A percentile compares a stretch with the other conserved stretches of the same genome.
These are phyloP conservation scores for Berberis thunbergii DNA, from an alignment of 164 flowering plant genomes.

Conservation along the genomic window DNA sequence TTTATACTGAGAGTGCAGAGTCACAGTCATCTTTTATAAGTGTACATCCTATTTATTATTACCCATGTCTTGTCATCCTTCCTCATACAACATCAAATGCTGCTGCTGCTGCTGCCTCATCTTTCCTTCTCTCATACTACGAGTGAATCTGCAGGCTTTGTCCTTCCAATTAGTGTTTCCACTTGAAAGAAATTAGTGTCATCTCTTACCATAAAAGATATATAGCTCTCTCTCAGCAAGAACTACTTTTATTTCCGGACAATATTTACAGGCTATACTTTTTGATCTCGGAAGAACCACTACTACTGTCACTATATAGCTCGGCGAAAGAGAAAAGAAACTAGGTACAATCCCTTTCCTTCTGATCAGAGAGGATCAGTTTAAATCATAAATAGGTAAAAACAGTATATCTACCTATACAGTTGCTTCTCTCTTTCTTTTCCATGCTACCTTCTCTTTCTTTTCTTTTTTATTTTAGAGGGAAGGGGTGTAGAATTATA, in stretches of 20 bases:
- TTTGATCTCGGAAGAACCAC: constrained; percentile 13
- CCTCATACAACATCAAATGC: constrained; percentile 26
- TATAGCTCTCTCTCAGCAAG: no score
- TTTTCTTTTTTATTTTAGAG: background rate
- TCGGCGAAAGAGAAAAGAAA: constrained; percentile 2
- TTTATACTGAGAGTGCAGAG: constrained; percentile 21
- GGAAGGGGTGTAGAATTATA: background rate
- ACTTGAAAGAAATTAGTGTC: constrained; percentile 2
- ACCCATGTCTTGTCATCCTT: constrained; percentile 30
- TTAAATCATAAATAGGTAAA: constrained; percentile 33
- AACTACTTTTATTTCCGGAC: constrained; percentile 1
- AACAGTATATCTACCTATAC: background rate
- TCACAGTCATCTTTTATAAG: constrained; percentile 21
- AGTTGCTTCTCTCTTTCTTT: constrained; percentile 7
- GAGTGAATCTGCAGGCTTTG: constrained; percentile 18
- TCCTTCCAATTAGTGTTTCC: constrained; percentile 33
- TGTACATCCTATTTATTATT: constrained; percentile 21
- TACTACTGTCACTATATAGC: constrained; percentile 1
- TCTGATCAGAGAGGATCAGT: constrained; percentile 15
- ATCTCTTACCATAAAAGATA: background rate
- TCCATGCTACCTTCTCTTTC: constrained; percentile 3
- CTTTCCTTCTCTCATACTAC: constrained; percentile 15
- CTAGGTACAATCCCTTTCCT: constrained; percentile 14
- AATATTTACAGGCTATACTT: constrained; percentile 5
- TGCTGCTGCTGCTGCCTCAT: constrained; percentile 16